phyloP scores from a whole-genome alignment of 2,329 filamentous ascomycete species.

The Tolypocladium tropicale region DNA sequence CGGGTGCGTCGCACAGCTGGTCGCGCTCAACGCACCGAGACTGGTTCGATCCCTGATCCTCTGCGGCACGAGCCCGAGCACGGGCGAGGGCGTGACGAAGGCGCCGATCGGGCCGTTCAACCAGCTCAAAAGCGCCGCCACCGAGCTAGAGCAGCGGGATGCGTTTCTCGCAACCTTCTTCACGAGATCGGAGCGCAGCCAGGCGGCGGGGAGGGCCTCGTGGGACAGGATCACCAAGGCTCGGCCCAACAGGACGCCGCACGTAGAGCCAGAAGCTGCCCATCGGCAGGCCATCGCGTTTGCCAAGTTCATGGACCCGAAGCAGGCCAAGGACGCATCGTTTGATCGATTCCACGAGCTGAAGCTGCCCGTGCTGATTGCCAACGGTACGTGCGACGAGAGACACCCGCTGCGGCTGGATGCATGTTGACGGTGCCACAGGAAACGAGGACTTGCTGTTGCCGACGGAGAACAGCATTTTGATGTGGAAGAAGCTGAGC shows the following conservation, averaged over 20 bases:
- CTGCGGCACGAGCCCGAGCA: conserved; percentile 31
- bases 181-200: conserved; percentile 17
- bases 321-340: conserved; percentile 19
- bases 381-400: conserved; percentile 21
- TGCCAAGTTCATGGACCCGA: conserved; percentile 24
- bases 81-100: conserved; percentile 20
- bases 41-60: conserved; percentile 30
- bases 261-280: conserved; percentile 15
- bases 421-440: conserved; percentile 5
- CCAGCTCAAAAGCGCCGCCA: conserved; percentile 18
- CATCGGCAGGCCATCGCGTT: conserved; percentile 21
- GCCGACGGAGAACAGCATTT: conserved; percentile 25
- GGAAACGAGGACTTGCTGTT: conserved; percentile 23
- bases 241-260: conserved; percentile 12
- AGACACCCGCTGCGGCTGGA: neutral
- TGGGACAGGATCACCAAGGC: conserved; percentile 23
- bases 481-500: conserved; percentile 25
- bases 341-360: conserved; percentile 23
- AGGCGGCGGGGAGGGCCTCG: conserved; percentile 18
- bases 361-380: conserved; percentile 24
- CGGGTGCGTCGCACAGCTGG: conserved; percentile 32
- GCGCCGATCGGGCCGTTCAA: conserved; percentile 21
- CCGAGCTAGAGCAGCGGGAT: conserved; percentile 19
- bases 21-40: conserved; percentile 27
- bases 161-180: conserved; percentile 26